Evolutionary conservation across 1,139 yeast species (phyloP).

Genomic region (Petasospora fabianii): DNA sequence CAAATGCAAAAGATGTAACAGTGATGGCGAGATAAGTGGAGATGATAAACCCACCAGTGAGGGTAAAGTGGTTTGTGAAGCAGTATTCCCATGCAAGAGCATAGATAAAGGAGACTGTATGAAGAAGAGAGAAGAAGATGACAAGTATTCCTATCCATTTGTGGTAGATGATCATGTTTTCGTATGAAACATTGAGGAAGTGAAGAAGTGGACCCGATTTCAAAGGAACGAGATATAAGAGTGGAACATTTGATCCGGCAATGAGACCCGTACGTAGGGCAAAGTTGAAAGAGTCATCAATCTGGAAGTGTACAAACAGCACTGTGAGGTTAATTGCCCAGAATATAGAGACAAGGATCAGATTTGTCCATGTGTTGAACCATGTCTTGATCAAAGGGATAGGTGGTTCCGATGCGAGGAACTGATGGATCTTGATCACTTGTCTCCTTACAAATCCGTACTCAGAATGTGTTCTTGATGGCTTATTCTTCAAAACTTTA

Average conservation of each 20-base stretch:
- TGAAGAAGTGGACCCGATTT: constrained; percentile 24
- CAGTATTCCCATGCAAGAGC: constrained; percentile 22
- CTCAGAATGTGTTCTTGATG: not conserved
- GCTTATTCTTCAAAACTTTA: no score
- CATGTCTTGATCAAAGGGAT: constrained; percentile 9
- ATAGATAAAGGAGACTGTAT: constrained; percentile 16
- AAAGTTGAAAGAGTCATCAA: constrained; percentile 23
- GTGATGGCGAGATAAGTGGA: constrained; percentile 15
- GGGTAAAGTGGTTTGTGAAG: constrained; percentile 7
- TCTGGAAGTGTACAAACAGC: constrained; percentile 18
- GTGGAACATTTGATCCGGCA: constrained; percentile 25
- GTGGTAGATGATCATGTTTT: constrained; percentile 24
- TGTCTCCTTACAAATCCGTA: constrained; percentile 6
- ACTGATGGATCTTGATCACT: constrained; percentile 2
- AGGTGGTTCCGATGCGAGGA: constrained; percentile 11
- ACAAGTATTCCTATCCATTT: constrained; percentile 23
- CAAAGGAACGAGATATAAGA: constrained; percentile 25
- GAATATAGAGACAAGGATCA: constrained; percentile 12
- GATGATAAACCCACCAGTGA: constrained; percentile 19
- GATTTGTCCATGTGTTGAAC: constrained; percentile 18
- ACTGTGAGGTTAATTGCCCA: constrained; percentile 17
- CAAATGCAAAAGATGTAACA: constrained; percentile 14
- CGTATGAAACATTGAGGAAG: constrained; percentile 21
- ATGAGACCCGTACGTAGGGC: constrained; percentile 26
- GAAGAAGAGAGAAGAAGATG: constrained; percentile 19